Evolutionary conservation across 2,329 filamentous ascomycete species (phyloP).

Genomic region (Fusarium sp.): DNA sequence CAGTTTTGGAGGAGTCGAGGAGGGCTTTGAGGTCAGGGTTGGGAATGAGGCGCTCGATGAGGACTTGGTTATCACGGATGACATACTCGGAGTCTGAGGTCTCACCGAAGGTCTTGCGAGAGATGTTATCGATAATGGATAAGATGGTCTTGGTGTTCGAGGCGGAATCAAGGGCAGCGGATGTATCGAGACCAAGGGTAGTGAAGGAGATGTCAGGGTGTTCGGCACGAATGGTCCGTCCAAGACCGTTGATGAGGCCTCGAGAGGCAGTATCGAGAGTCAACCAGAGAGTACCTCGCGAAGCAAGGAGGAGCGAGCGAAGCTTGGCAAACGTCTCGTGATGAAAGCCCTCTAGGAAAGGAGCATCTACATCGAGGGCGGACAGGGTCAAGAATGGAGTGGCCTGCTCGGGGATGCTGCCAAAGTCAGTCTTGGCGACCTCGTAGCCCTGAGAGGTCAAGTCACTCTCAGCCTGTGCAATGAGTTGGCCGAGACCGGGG

Average conservation of each 20-base stretch:
- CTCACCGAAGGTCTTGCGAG: not conserved
- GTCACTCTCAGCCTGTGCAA: not conserved
- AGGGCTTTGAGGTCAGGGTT: not conserved
- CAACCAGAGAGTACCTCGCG: not conserved
- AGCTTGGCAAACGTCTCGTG: not conserved
- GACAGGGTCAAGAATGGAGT: not conserved
- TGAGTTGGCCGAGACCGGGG: not conserved
- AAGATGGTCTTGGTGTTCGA: not conserved
- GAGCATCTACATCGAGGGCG: not conserved
- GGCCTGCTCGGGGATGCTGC: not conserved
- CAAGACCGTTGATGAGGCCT: not conserved
- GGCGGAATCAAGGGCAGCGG: not conserved
- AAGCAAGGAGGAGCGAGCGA: not conserved
- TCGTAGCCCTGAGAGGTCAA: not conserved
- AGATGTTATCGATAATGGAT: not conserved
- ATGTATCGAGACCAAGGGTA: not conserved
- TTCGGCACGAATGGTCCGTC: not conserved
- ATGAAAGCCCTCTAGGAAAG: not conserved
- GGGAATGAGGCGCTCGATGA: not conserved
- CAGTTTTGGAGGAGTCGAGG: not conserved
- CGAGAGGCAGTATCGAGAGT: not conserved
- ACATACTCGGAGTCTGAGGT: not conserved
- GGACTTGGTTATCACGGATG: not conserved
- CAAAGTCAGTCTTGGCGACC: not conserved
- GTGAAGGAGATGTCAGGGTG: not conserved